A percentile compares a stretch with the other conserved stretches of the same genome.
phyloP scores from a whole-genome alignment of 2,329 filamentous ascomycete species.

The Corniculantispora saksenae region DNA sequence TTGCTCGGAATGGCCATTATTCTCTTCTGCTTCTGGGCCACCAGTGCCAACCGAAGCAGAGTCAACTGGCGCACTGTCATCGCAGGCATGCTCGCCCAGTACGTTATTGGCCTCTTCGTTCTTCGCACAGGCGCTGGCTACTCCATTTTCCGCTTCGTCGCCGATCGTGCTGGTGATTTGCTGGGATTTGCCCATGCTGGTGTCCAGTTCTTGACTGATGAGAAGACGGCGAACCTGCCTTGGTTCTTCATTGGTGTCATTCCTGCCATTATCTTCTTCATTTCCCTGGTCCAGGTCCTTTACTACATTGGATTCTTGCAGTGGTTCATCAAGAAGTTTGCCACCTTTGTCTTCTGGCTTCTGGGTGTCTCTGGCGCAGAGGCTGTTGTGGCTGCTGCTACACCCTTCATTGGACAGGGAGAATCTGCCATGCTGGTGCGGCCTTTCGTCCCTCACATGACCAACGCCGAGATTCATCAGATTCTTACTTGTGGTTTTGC shows the following conservation, averaged over 20 bases:
- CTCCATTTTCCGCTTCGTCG: constrained; percentile 91
- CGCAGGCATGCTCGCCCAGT: constrained; percentile 85
- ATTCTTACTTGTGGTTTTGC: constrained; percentile 92
- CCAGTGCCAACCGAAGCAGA: constrained; percentile 66
- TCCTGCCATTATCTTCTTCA: constrained; percentile 96
- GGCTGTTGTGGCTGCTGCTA: constrained; percentile 89
- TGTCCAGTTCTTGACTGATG: constrained; percentile 63
- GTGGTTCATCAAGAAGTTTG: constrained; percentile 88
- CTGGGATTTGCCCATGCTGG: constrained; percentile 76
- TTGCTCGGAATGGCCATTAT: constrained; percentile 77
- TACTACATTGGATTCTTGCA: constrained; percentile 81
- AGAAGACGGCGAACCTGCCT: constrained; percentile 44
- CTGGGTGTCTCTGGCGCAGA: constrained; percentile 87
- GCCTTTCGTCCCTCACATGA: constrained; percentile 83
- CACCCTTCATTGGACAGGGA: constrained; percentile 91
- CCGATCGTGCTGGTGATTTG: constrained; percentile 69
- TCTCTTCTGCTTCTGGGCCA: constrained; percentile 65
- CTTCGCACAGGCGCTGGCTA: constrained; percentile 77
- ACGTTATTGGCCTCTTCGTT: constrained; percentile 85
- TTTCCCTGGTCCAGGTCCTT: constrained; percentile 83
- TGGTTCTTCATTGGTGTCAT: constrained; percentile 80
- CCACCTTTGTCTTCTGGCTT: constrained; percentile 87
- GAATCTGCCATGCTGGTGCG: constrained; percentile 92
- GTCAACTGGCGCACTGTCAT: constrained; percentile 80
- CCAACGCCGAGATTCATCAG: constrained; percentile 85